phyloP scores from a whole-genome alignment of 352 stramenopile species.

The Phytopythium mirpurense region DNA sequence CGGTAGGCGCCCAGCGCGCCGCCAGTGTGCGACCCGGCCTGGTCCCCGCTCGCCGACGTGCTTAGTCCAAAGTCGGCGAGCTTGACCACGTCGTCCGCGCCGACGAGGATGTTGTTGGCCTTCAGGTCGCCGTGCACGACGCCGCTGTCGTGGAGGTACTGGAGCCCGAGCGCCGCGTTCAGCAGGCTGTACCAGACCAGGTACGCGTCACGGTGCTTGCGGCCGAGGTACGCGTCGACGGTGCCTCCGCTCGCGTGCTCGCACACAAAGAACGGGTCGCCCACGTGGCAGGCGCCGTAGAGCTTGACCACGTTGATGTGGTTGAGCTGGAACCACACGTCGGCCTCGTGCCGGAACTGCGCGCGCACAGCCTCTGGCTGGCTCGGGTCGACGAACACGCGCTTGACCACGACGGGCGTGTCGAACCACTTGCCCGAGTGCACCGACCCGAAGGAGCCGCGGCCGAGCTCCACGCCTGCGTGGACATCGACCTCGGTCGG shows the following conservation, averaged over 20 bases:
- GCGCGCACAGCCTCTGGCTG: no score
- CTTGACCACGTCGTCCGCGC: constrained; percentile 20
- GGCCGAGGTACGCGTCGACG: constrained; percentile 22
- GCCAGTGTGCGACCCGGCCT: neutral
- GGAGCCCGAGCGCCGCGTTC: constrained; percentile 19
- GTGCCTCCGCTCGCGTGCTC: constrained; percentile 21
- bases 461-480: constrained; percentile 14
- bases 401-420: constrained; percentile 22
- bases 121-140: constrained; percentile 34
- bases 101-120: constrained; percentile 34
- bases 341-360: constrained; percentile 20
- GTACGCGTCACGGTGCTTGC: neutral
- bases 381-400: constrained; percentile 7
- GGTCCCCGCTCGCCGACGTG: neutral
- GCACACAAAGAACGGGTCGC: constrained; percentile 30
- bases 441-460: constrained; percentile 19
- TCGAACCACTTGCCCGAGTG: constrained; percentile 24
- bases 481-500: constrained; percentile 26
- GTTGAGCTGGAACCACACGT: constrained; percentile 26
- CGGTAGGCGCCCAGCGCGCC: constrained; percentile 17
- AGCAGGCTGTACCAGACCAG: constrained; percentile 17
- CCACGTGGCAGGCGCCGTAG: constrained; percentile 28
- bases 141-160: constrained; percentile 27
- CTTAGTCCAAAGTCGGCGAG: constrained; percentile 31
- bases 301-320: constrained; percentile 30